Base-by-base conservation (phyloP, 2,329 filamentous ascomycete genomes). In the Clonostachys chloroleuca region DNA sequence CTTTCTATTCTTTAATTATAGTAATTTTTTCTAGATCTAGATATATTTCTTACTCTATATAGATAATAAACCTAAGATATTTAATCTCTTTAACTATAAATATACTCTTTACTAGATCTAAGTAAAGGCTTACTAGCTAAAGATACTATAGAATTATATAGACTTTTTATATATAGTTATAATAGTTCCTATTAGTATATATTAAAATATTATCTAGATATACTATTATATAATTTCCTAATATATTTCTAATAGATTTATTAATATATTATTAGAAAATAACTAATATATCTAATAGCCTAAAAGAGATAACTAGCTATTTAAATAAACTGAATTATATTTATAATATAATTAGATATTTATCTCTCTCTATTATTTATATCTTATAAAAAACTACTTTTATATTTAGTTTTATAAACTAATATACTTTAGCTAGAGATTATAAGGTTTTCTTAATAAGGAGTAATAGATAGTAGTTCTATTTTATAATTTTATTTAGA, bases 271-370 rank as follows among this genome's bases (percentile, higher is more conserved):
- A 24, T 24, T 24, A 24, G 18, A 24, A 24, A 6, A 6, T 24
- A 24, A 8, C 46, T 33, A 39, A 20, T 47, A 41, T 45, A 44
- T 44, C 44, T 34, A 43, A 12, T 17, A 18, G 17, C 3, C 42
- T 35, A 56, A 39, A 37, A 55, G 50, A 51, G 24, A 49, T 63
- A 3, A 64, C 65, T 37, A 61, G 56, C 44, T 39, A 62, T 47
- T 47, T 44, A 37, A 33, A 44, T 47, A 60, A 43, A 56, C 54
- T 44, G 7, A 45, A 40, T 14, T 39, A 45, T 8, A n/a, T 34
- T 24, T 6, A 5, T 5, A 24, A 24, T 24, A 24, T 33, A 41
- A 41, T 47, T 13, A 34, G 41, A 13, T 45, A 40, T 33, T 16
- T 33, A 33, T 17, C 5, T n/a, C 5, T 6, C 18, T 12, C 36